phyloP scores from a whole-genome alignment of 139 green algal species.

The Coelastrella sp. region DNA sequence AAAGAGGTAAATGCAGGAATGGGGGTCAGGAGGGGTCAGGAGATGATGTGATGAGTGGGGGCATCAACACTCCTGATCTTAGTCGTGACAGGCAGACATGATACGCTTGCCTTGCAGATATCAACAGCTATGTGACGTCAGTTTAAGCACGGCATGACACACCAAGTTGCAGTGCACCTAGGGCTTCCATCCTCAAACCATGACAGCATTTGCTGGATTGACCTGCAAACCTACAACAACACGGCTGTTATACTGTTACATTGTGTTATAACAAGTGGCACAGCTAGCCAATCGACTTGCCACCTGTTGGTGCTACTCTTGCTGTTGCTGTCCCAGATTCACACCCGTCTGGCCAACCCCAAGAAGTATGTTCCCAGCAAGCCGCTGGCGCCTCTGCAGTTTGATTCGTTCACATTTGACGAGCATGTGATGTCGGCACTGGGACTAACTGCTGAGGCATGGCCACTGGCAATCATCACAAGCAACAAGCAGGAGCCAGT shows the following conservation, averaged over 20 bases:
- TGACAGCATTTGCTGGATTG: no score
- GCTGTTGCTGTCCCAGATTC: background rate
- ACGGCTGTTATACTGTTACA: background rate
- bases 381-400: slow-evolving; percentile 9
- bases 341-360: slow-evolving; percentile 15
- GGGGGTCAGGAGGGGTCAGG: no score
- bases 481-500: slow-evolving; percentile 30
- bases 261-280: background rate
- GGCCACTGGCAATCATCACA: slow-evolving; percentile 20
- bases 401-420: background rate
- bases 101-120: no score
- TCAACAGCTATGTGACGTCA: no score
- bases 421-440: background rate
- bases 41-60: background rate
- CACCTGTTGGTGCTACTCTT: background rate
- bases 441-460: background rate
- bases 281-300: no score
- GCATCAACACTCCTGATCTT: no score
- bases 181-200: no score
- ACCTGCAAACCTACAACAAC: no score
- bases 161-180: no score
- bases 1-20: background rate
- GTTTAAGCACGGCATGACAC: no score
- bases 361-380: slow-evolving; percentile 10
- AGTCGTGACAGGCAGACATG: no score